Percentiles rank a stretch among this genome's conserved stretches.
These are phyloP conservation scores for Phytophthora chlamydospora DNA, from an alignment of 352 stramenopile species.

Conservation along the genomic window DNA sequence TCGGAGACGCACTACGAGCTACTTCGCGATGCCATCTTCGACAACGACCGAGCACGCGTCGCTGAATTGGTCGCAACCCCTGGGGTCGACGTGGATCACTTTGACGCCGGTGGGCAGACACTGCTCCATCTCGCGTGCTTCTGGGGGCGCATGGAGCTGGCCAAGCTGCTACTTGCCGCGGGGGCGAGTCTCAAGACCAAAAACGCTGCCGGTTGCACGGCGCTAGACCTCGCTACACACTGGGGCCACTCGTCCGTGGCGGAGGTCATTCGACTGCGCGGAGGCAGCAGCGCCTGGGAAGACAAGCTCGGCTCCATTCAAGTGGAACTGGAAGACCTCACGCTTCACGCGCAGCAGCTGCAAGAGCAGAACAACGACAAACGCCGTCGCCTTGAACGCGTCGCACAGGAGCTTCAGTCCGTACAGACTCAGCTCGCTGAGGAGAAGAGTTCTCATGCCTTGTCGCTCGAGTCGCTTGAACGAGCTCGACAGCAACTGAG, in stretches of 20 bases:
- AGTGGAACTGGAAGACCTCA: conserved; percentile 63
- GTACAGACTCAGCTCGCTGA: conserved; percentile 52
- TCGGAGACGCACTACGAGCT: conserved; percentile 66
- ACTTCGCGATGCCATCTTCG: conserved; percentile 77
- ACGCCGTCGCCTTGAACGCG: conserved; percentile 19
- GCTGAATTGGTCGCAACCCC: conserved; percentile 45
- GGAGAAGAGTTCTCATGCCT: conserved; percentile 42
- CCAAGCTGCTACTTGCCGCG: conserved; percentile 62
- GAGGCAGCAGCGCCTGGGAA: conserved; percentile 74
- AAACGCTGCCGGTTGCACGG: conserved; percentile 72
- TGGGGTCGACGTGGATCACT: conserved; percentile 68
- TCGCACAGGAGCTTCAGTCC: conserved; percentile 38
- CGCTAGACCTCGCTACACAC: conserved; percentile 71
- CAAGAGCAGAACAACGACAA: conserved; percentile 42
- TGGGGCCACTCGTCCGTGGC: conserved; percentile 77
- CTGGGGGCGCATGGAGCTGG: conserved; percentile 69
- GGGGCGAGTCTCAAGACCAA: conserved; percentile 76
- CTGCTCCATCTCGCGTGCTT: conserved; percentile 78
- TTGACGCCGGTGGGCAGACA: conserved; percentile 76
- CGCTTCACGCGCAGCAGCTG: conserved; percentile 21
- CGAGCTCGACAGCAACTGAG: conserved; percentile 14
- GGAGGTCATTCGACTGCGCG: conserved; percentile 69
- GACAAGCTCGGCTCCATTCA: conserved; percentile 76
- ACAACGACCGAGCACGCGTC: conserved; percentile 58
- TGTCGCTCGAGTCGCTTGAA: conserved; percentile 17